These are phyloP conservation scores for Cydonia oblonga DNA, from an alignment of 331 rosid species.

Conservation along the genomic window DNA sequence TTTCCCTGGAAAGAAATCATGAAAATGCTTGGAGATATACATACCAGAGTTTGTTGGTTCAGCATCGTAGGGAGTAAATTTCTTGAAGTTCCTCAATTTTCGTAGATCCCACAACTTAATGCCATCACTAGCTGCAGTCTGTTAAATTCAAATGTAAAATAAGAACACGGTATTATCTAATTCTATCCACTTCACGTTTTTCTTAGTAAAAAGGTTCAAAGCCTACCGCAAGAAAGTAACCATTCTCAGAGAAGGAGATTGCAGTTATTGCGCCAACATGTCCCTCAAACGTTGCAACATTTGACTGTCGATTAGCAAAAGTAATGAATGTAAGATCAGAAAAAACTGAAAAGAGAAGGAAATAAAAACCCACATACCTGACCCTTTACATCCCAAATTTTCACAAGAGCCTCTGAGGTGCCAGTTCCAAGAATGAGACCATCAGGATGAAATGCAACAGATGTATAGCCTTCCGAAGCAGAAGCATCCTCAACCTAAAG, in stretches of 20 bases:
- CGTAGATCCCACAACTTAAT: constrained; percentile 98
- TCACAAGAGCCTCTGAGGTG: constrained; percentile 77
- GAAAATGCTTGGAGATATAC: background rate
- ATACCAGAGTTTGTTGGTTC: constrained; percentile 87
- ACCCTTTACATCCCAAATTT: constrained; percentile 97
- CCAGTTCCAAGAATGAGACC: constrained; percentile 99
- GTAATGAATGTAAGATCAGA: background rate
- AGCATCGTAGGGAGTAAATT: constrained; percentile 71
- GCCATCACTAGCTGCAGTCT: constrained; percentile 98
- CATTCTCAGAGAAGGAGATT: constrained; percentile 94
- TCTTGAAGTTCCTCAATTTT: constrained; percentile 82
- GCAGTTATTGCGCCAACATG: constrained; percentile 91
- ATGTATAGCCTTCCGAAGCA: constrained; percentile 68
- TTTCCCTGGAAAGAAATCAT: background rate
- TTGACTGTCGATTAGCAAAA: constrained; percentile 43
- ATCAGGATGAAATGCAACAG: constrained; percentile 98
- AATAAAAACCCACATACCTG: constrained; percentile 40
- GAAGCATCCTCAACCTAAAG: constrained; percentile 48
- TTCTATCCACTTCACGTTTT: background rate
- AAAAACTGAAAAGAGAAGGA: background rate
- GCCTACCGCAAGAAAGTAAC: constrained; percentile 97
- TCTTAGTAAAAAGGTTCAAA: background rate
- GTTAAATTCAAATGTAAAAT: constrained; percentile 20
- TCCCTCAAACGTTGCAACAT: constrained; percentile 92
- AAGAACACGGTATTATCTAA: constrained; percentile 7